phyloP scores from a whole-genome alignment of 192 early-diverging fungal genomes.

The Rhizoclosmatium sp. region DNA sequence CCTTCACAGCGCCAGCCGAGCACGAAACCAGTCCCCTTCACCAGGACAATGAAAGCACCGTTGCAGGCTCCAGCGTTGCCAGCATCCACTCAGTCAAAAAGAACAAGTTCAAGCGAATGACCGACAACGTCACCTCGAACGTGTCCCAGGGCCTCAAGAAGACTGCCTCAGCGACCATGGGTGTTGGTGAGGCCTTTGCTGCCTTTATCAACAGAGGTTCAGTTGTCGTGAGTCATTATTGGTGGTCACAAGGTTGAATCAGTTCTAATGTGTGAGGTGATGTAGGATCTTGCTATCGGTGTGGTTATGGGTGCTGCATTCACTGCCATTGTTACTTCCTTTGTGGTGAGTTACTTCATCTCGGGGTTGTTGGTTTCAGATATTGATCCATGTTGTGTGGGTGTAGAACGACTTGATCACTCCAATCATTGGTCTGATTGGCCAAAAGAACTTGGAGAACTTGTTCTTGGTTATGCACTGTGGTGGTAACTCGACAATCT shows the following conservation, averaged over 20 bases:
- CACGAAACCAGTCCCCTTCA: background rate
- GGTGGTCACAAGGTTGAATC: background rate
- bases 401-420: constrained; percentile 60
- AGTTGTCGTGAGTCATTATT: background rate
- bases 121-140: background rate
- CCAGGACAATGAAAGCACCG: too few relatives aligned
- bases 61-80: background rate
- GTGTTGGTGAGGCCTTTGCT: constrained; percentile 22
- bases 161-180: constrained; percentile 7
- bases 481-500: background rate
- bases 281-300: constrained; percentile 28
- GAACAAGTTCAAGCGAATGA: constrained; percentile 9
- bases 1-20: background rate
- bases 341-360: background rate
- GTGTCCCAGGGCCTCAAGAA: background rate
- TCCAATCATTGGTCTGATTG: constrained; percentile 69
- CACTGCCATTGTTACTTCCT: constrained; percentile 55
- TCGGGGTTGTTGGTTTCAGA: too few relatives aligned
- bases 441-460: constrained; percentile 41
- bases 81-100: background rate
- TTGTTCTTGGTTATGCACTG: constrained; percentile 21
- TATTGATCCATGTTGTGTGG: too few relatives aligned
- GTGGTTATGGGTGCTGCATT: constrained; percentile 74
- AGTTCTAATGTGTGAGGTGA: too few relatives aligned
- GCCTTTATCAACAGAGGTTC: constrained; percentile 11